These are phyloP conservation scores for Skeletonema tropicum DNA, from an alignment of 108 stramenopile genomes.

Conservation along the genomic window DNA sequence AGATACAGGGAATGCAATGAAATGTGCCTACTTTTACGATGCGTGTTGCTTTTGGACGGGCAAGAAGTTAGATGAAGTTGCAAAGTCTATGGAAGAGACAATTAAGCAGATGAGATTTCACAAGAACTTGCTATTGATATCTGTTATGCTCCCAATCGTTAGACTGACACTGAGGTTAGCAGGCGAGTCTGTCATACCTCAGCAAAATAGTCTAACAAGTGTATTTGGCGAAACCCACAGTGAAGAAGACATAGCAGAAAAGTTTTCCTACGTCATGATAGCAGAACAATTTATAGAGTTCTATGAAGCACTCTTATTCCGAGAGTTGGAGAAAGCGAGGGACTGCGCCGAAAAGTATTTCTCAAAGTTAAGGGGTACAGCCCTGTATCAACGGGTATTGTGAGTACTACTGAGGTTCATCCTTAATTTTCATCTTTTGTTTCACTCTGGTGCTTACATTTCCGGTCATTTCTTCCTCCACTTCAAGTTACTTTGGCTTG, in stretches of 20 bases:
- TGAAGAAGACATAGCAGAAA: background rate
- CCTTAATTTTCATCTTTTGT: too few species aligned
- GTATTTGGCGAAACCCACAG: background rate
- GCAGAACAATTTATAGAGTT: too few species aligned
- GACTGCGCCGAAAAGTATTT: too few species aligned
- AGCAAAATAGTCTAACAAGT: background rate
- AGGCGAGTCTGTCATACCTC: background rate
- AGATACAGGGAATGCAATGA: slow-evolving; percentile 3
- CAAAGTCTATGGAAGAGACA: background rate
- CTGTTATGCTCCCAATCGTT: background rate
- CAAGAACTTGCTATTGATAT: background rate
- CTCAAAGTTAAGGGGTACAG: too few species aligned
- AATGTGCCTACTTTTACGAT: background rate
- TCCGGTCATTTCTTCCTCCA: too few species aligned
- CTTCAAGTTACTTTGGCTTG: too few species aligned
- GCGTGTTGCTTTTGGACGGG: background rate
- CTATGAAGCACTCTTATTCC: too few species aligned
- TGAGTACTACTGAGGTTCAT: too few species aligned
- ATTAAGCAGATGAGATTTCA: background rate
- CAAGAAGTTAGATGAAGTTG: background rate
- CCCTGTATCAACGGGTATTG: too few species aligned
- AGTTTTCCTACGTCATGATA: too few species aligned
- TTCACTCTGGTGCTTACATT: too few species aligned
- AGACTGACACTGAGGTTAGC: background rate
- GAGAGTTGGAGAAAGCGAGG: too few species aligned